phyloP scores from a whole-genome alignment of 352 stramenopile genomes.

The Pythium grandisporangium region DNA sequence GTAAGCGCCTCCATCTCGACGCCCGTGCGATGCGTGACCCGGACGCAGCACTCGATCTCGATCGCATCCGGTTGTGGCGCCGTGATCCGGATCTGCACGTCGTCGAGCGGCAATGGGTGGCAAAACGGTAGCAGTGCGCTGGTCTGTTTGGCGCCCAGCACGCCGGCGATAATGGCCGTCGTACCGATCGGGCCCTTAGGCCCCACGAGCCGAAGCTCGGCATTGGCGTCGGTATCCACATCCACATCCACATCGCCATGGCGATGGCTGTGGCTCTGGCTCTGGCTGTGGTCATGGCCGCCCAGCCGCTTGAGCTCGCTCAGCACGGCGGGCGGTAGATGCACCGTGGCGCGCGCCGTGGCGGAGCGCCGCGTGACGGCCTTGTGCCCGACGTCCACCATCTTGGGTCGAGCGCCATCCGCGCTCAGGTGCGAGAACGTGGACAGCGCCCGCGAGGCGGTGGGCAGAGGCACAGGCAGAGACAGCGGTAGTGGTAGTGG shows the following conservation, averaged over 20 bases:
- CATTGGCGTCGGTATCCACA: background rate
- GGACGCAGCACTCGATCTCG: conserved; percentile 82
- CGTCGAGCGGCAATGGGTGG: conserved; percentile 88
- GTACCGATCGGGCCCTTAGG: conserved; percentile 88
- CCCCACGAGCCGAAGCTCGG: conserved; percentile 29
- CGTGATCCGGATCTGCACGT: conserved; percentile 83
- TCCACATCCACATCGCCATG: too few species aligned
- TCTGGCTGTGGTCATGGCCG: background rate
- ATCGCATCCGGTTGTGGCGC: conserved; percentile 48
- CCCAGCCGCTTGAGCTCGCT: conserved; percentile 38
- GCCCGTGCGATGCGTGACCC: conserved; percentile 91
- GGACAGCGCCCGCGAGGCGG: background rate
- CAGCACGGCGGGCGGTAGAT: conserved; percentile 80
- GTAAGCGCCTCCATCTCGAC: conserved; percentile 96
- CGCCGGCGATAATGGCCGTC: conserved; percentile 89
- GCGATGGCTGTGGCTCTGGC: too few species aligned
- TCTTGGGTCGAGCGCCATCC: conserved; percentile 41
- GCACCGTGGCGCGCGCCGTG: conserved; percentile 76
- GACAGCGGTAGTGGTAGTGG: too few species aligned
- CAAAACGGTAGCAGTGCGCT: conserved; percentile 91
- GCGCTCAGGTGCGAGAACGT: conserved; percentile 41
- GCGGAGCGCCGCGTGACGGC: conserved; percentile 70
- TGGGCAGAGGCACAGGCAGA: background rate
- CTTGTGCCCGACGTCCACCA: conserved; percentile 91
- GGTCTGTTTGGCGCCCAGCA: conserved; percentile 91